Conservation (phyloP, 2,329 filamentous ascomycete species). For the Plenodomus lindquistii region DNA sequence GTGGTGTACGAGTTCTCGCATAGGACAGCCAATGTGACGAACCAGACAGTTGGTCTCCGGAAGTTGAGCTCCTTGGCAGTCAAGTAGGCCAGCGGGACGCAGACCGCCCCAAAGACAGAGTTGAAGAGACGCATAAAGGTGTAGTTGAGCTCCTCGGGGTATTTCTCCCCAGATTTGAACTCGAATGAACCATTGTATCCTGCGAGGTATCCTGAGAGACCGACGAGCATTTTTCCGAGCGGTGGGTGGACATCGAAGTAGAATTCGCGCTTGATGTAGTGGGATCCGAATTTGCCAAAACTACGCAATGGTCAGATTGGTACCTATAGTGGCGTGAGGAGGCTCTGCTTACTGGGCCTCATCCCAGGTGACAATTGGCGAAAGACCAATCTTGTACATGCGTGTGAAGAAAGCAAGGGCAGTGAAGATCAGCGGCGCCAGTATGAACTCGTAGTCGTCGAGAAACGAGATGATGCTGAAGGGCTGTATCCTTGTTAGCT, state of each 20-base stretch:
- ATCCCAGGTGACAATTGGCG: slow-evolving; percentile 75
- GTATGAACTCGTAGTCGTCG: slow-evolving; percentile 64
- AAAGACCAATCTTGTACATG: slow-evolving; percentile 69
- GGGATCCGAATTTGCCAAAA: slow-evolving; percentile 97
- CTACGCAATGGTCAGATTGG: slow-evolving; percentile 50
- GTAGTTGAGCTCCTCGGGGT: slow-evolving; percentile 92
- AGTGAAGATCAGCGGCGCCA: slow-evolving; percentile 67
- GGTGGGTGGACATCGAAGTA: slow-evolving; percentile 98
- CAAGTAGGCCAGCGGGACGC: slow-evolving; percentile 91
- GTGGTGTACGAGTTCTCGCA: slow-evolving; percentile 99
- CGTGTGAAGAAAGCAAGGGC: slow-evolving; percentile 67
- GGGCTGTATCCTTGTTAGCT: slow-evolving; percentile 35
- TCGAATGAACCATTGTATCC: slow-evolving; percentile 99
- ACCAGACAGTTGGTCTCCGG: slow-evolving; percentile 84
- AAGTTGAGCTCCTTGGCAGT: slow-evolving; percentile 91
- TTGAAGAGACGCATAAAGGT: slow-evolving; percentile 99
- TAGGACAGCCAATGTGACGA: slow-evolving; percentile 93
- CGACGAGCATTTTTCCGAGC: slow-evolving; percentile 97
- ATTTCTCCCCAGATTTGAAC: slow-evolving; percentile 97
- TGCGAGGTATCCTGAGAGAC: slow-evolving; percentile 91
- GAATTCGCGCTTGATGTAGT: slow-evolving; percentile 98
- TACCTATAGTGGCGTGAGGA: background rate
- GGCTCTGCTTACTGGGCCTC: slow-evolving; percentile 67
- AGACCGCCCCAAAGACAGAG: slow-evolving; percentile 88
- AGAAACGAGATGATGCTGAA: slow-evolving; percentile 66